Base-by-base conservation (phyloP, 1,284 basidiomycete genomes). In the Pholiota adiposa region DNA sequence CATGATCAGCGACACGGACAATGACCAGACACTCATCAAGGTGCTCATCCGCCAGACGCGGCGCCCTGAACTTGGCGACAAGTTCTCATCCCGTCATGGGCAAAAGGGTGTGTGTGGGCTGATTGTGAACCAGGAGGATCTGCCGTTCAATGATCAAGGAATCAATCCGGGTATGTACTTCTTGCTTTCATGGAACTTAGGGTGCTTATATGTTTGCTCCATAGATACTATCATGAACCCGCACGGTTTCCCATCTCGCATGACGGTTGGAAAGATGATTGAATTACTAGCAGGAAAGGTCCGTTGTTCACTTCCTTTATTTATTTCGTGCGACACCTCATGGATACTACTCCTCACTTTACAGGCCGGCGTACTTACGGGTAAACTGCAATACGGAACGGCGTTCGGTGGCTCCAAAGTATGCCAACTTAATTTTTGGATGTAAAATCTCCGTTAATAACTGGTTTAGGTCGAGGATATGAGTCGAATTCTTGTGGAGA, bases 211-310 rank as follows among this genome's bases (percentile, higher is more conserved):
- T 51, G 36, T 44, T 60, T 59, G 58, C 43, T 58, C 49, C 59
- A 29, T 61, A 88, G 97, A 99, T 77, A 94, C 97, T 19, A 98
- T 99, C 79, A 99, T 99, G 97, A 99, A 99, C 74, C 97, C 97
- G 2, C 97, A 99, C 77, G 97, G 97, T 70, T 99, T 99, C 84
- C 97, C 97, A 1, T 97, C 95, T 58, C 94, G 97, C 56, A 99
- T 99, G 97, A 98, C 97, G 33, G 97, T 99, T 40, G 97, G 97
- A 49, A 99, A 99, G 80, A 99, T 99, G 97, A 97, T 99, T 60
- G 97, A 99, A 76, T 82, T 98, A 23, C 79, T 99, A 19, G 92
- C 95, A n/a, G 97, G 97, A 56, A 98, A 98, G 83, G 91, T 90
- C 60, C 58, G 73, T 55, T 46, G 51, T 58, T 52, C 33, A 43